Evolutionary conservation across 805 yeast genomes (phyloP).

Genomic region (Saturnispora sekii): DNA sequence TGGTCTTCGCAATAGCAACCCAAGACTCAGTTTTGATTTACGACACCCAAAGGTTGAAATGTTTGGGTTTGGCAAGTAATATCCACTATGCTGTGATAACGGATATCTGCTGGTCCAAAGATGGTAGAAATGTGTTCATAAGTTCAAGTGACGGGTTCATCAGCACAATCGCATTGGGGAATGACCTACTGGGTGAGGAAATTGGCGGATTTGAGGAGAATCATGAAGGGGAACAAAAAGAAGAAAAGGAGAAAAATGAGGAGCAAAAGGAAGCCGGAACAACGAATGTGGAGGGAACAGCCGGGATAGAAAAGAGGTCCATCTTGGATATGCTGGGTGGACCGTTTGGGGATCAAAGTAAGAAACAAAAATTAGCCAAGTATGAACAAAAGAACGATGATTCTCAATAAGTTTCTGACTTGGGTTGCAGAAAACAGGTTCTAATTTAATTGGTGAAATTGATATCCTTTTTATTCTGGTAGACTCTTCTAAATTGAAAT

Average conservation of each 20-base stretch:
- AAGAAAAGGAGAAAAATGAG: neutral
- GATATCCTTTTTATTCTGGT: too few species aligned
- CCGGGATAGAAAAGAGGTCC: neutral
- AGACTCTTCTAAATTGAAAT: too few species aligned
- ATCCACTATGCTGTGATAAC: conserved; percentile 85
- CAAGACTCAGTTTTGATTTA: conserved; percentile 75
- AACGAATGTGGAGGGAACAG: conserved; percentile 25
- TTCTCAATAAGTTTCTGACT: neutral
- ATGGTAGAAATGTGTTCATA: conserved; percentile 60
- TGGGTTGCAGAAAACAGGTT: neutral
- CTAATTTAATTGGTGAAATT: neutral
- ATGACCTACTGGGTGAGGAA: conserved; percentile 44
- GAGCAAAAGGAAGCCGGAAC: neutral
- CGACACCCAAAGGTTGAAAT: conserved; percentile 62
- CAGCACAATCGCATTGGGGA: conserved; percentile 49
- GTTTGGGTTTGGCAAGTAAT: conserved; percentile 67
- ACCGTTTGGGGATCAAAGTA: too few species aligned
- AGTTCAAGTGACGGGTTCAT: conserved; percentile 93
- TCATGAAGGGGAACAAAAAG: neutral
- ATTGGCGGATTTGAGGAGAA: conserved; percentile 23
- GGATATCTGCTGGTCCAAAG: conserved; percentile 75
- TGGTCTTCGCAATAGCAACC: conserved; percentile 90
- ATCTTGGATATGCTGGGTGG: conserved; percentile 7
- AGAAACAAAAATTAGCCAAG: too few species aligned
- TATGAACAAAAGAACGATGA: too few species aligned